phyloP scores from a whole-genome alignment of 306 rosid species.

The Aeschynomene evenia region DNA sequence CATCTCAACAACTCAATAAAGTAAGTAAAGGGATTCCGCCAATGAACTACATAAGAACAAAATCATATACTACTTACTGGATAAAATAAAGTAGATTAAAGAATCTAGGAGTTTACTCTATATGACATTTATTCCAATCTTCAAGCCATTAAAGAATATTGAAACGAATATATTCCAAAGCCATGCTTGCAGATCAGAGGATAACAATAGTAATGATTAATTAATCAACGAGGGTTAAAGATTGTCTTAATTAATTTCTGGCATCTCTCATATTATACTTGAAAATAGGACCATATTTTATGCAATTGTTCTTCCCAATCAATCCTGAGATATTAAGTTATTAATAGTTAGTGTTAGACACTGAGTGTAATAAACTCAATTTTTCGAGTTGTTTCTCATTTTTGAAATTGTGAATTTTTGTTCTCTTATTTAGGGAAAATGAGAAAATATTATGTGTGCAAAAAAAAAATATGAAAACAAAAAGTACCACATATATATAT shows the following conservation, averaged over 20 bases:
- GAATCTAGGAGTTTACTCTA: background rate
- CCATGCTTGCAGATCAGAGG: background rate
- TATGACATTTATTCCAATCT: constrained; percentile 1
- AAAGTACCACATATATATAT: too few species aligned
- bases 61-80: background rate
- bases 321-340: too few species aligned
- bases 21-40: constrained; percentile 30
- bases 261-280: background rate
- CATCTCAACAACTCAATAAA: constrained; percentile 6
- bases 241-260: background rate
- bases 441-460: too few species aligned
- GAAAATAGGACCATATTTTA: background rate
- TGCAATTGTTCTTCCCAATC: background rate
- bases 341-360: too few species aligned
- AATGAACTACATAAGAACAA: background rate
- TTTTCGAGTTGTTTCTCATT: too few species aligned
- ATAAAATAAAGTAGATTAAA: background rate
- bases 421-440: too few species aligned
- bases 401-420: too few species aligned
- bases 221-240: background rate
- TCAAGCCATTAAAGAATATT: background rate
- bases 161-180: background rate
- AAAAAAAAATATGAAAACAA: too few species aligned
- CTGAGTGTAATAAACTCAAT: too few species aligned
- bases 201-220: background rate